Evolutionary conservation across 495 filamentous ascomycete genomes (phyloP).

Genomic region (Hypoxylon crocopeplum): DNA sequence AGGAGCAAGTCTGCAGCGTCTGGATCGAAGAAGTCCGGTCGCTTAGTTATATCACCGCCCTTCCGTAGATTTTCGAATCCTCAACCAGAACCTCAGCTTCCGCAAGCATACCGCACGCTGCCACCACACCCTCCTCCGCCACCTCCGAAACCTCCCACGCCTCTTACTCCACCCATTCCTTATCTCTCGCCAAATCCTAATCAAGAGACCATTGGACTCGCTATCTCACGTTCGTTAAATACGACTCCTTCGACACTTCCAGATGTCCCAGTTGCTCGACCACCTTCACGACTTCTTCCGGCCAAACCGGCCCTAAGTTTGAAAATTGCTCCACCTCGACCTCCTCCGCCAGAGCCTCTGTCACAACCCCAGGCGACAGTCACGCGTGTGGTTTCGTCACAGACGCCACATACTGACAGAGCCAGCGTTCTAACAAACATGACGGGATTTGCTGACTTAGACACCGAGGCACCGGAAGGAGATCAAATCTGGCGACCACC

Average conservation of each 20-base stretch:
- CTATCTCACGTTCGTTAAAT: conserved; percentile 46
- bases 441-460: conserved; percentile 54
- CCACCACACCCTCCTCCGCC: conserved; percentile 21
- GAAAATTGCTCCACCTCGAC: conserved; percentile 27
- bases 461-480: conserved; percentile 37
- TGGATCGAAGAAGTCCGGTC: conserved; percentile 10
- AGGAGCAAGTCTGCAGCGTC: conserved; percentile 29
- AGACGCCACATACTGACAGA: conserved; percentile 33
- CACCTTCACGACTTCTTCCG: conserved; percentile 21
- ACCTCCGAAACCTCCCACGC: conserved; percentile 13
- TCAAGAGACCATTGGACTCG: conserved; percentile 49
- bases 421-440: conserved; percentile 55
- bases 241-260: conserved; percentile 23
- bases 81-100: conserved; percentile 2
- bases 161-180: conserved; percentile 14
- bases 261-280: conserved; percentile 6
- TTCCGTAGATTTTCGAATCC: conserved; percentile 13
- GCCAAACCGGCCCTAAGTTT: conserved; percentile 22
- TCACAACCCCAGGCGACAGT: conserved; percentile 40
- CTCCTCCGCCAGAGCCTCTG: conserved; percentile 4
- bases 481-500: conserved; percentile 51
- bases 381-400: conserved; percentile 14
- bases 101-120: conserved; percentile 6
- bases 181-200: conserved; percentile 23
- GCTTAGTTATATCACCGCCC: conserved; percentile 19